Conservation (phyloP, 2,329 filamentous ascomycete genomes). For the Arachnopeziza araneosa region DNA sequence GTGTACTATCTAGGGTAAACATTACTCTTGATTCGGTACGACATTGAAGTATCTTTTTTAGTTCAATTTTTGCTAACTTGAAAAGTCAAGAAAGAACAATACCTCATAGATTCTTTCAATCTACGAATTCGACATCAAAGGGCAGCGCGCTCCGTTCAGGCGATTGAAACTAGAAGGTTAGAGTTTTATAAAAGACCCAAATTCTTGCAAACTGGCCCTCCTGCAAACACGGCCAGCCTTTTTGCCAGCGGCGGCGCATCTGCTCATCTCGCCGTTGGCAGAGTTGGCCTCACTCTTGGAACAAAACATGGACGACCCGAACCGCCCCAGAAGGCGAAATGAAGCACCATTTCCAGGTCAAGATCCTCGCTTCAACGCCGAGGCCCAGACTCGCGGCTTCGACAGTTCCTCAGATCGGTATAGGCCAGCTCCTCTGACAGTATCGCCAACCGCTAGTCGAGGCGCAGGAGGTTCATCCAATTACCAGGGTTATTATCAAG, state of each 20-base stretch:
- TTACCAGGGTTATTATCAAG: slow-evolving; percentile 56
- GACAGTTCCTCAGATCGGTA: slow-evolving; percentile 35
- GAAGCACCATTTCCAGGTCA: slow-evolving; percentile 60
- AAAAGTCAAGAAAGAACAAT: no score
- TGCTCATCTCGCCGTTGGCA: slow-evolving; percentile 54
- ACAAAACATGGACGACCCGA: slow-evolving; percentile 74
- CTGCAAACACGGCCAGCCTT: slow-evolving; percentile 55
- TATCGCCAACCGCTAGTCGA: slow-evolving; percentile 35
- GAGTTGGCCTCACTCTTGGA: slow-evolving; percentile 45
- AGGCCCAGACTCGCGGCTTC: slow-evolving; percentile 23
- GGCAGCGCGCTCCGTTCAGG: background rate
- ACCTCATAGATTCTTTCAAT: background rate
- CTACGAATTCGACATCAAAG: background rate
- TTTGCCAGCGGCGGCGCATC: slow-evolving; percentile 59
- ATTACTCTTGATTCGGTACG: no score
- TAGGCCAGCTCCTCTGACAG: slow-evolving; percentile 44
- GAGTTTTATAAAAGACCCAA: background rate
- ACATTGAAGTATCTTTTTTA: no score
- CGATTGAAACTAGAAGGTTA: background rate
- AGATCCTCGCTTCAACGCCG: slow-evolving; percentile 44
- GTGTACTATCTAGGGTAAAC: no score
- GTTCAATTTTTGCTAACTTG: no score
- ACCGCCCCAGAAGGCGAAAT: slow-evolving; percentile 68
- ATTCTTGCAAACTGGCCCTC: slow-evolving; percentile 55
- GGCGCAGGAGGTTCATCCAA: slow-evolving; percentile 49